Evolutionary conservation across 257 asterid genomes (phyloP), one percentile per base, ranked within the genome.

Genomic region (Jaltomata sinuosa): DNA sequence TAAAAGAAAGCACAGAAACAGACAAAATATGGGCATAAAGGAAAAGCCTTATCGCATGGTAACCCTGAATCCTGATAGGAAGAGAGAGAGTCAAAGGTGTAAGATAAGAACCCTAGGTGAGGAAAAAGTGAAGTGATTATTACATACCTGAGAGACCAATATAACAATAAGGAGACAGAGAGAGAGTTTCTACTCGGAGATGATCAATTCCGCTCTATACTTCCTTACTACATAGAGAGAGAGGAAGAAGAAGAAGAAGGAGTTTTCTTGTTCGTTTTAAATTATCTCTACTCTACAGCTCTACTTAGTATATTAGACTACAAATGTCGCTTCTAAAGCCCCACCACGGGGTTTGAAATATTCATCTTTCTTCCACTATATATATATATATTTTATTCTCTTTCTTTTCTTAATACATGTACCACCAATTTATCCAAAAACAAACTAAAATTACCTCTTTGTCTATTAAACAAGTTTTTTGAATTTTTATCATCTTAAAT

Each of bases 261-360:
- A 32, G 59, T 50, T 69, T 29, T 71, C 80, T 82, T 65, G 80
- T 82, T 82, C 65, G 47, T 82, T 82, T 81, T 61, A 61, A 25
- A 12, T 12, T 61, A 27, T n/a, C n/a, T n/a, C 34, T 5, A 6
- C 36, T 14, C 36, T 6, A 61, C 6, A 9, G 19, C 55, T 50
- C 42, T 21, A 54, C 61, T n/a, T 38, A 38, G 6, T 34, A 42
- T 7, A 80, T 42, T 47, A 86, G 79, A 87, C 84, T 87, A 93
- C 97, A 92, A 84, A 89, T 92, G 95, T 92, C 95, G 78, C 93
- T 87, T 89, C 88, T 49, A 55, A 10, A 91, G 91, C 88, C 91
- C 90, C 81, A 76, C 61, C 81, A 76, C 81, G 22, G 38, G 40
- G 61, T 27, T 76, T 76, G 22, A 72, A 72, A 22, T 32, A 16